Evolutionary conservation across 1,284 basidiomycete species (phyloP).

Genomic region (Trametes polyzona): DNA sequence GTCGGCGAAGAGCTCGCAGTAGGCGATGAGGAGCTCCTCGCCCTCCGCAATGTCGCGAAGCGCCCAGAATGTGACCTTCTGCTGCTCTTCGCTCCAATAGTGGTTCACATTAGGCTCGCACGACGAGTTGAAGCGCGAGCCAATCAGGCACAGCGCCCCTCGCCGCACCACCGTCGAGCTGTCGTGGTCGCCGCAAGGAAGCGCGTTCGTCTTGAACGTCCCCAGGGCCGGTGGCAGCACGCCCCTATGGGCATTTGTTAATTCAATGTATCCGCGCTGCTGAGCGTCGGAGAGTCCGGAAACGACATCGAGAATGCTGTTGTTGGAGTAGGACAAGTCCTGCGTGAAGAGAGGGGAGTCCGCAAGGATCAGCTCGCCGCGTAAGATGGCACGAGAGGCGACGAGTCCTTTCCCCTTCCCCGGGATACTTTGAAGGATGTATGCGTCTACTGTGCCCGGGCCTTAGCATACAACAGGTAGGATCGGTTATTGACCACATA

Average conservation of each 20-base stretch:
- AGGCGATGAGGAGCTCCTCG: constrained; percentile 65
- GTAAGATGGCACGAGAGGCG: constrained; percentile 10
- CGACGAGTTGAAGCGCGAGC: constrained; percentile 34
- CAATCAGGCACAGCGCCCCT: constrained; percentile 27
- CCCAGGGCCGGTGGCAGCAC: constrained; percentile 25
- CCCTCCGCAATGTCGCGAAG: constrained; percentile 45
- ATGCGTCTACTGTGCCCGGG: neutral
- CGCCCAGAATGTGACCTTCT: constrained; percentile 31
- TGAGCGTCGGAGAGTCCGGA: constrained; percentile 23
- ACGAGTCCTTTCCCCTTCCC: constrained; percentile 23
- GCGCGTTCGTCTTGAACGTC: constrained; percentile 32
- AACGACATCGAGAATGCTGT: constrained; percentile 24
- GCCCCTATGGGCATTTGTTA: constrained; percentile 23
- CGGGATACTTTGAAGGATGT: constrained; percentile 14
- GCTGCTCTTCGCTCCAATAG: constrained; percentile 25
- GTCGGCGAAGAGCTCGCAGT: constrained; percentile 48
- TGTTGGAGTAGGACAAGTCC: constrained; percentile 18
- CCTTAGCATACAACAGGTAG: neutral
- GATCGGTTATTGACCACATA: neutral
- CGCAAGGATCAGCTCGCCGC: constrained; percentile 17
- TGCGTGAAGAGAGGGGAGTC: constrained; percentile 13
- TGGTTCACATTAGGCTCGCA: constrained; percentile 34
- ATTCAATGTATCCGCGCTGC: constrained; percentile 28
- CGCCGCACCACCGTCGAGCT: neutral
- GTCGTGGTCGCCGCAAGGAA: constrained; percentile 27